Evolutionary conservation across 495 filamentous ascomycete genomes (phyloP).

Genomic region (Filosporella fistucella): DNA sequence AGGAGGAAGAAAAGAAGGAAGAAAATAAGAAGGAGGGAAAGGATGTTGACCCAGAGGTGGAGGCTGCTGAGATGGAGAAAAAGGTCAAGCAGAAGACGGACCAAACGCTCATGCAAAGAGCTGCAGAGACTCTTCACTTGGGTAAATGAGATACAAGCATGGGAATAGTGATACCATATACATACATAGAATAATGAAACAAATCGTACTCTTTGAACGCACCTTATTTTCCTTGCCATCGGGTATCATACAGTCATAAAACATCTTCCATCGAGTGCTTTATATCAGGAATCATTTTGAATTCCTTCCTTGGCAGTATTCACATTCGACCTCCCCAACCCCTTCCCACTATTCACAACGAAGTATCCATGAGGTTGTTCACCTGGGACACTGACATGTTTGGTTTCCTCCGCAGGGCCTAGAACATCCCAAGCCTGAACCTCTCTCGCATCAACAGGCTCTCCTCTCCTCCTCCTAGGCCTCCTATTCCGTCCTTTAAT

Average conservation of each 20-base stretch:
- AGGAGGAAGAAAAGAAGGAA: constrained; percentile 34
- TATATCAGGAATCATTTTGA: too few species aligned
- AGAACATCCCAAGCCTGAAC: constrained; percentile 65
- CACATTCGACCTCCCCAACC: too few species aligned
- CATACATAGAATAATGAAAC: too few species aligned
- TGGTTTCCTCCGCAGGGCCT: too few species aligned
- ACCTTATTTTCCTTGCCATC: too few species aligned
- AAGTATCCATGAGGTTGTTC: too few species aligned
- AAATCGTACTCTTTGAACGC: too few species aligned
- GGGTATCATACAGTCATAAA: too few species aligned
- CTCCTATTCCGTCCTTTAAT: constrained; percentile 36
- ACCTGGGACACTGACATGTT: too few species aligned
- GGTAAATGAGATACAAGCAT: neutral
- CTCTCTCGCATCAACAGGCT: constrained; percentile 14
- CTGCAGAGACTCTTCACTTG: constrained; percentile 15
- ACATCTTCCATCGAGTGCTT: too few species aligned
- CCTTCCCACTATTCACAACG: constrained; percentile 62
- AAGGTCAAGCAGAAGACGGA: constrained; percentile 22
- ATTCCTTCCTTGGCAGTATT: too few species aligned
- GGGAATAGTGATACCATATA: neutral
- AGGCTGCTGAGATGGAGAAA: constrained; percentile 22
- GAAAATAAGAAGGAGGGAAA: constrained; percentile 21
- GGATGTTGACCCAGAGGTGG: constrained; percentile 15
- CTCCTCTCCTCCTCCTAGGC: constrained; percentile 35
- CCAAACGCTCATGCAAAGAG: constrained; percentile 19